These are phyloP conservation scores for Calonectria hongkongensis DNA, from an alignment of 2,329 filamentous ascomycete genomes.

Conservation along the genomic window DNA sequence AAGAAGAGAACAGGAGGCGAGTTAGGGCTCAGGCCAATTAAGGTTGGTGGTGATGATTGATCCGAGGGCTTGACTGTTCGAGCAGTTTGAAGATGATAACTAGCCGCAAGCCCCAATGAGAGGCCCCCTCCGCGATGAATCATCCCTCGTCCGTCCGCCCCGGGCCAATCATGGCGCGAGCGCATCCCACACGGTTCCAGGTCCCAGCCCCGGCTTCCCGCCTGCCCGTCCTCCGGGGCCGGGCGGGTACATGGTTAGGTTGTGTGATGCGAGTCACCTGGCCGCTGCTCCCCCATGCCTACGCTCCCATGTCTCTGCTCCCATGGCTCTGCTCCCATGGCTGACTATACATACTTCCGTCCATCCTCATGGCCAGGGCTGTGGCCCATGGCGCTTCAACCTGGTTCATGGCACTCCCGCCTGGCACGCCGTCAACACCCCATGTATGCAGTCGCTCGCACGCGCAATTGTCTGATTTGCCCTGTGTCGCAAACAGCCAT, in stretches of 20 bases:
- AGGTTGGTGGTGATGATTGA: slow-evolving; percentile 34
- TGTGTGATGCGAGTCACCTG: slow-evolving; percentile 25
- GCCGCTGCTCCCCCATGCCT: slow-evolving; percentile 5
- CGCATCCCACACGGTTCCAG: slow-evolving; percentile 58
- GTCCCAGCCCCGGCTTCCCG: slow-evolving; percentile 32
- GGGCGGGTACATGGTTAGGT: slow-evolving; percentile 21
- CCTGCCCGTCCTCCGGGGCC: slow-evolving; percentile 27
- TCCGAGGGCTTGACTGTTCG: slow-evolving; percentile 32
- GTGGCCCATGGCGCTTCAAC: not conserved
- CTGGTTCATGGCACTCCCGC: not conserved
- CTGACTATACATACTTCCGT: no score
- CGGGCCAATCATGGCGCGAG: slow-evolving; percentile 56
- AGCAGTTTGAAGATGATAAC: slow-evolving; percentile 28
- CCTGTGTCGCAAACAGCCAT: slow-evolving; percentile 1
- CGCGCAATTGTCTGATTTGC: slow-evolving; percentile 20
- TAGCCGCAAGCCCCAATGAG: slow-evolving; percentile 43
- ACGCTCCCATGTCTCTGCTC: not conserved
- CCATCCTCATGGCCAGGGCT: not conserved
- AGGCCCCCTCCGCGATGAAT: slow-evolving; percentile 46
- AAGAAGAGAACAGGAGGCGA: slow-evolving; percentile 2
- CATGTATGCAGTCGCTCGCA: slow-evolving; percentile 4
- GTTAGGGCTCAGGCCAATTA: slow-evolving; percentile 30
- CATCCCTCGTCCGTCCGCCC: slow-evolving; percentile 40
- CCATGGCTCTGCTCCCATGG: no score
- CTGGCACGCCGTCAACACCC: not conserved